phyloP scores from a whole-genome alignment of 306 rosid species.

The Phaseolus lunatus region DNA sequence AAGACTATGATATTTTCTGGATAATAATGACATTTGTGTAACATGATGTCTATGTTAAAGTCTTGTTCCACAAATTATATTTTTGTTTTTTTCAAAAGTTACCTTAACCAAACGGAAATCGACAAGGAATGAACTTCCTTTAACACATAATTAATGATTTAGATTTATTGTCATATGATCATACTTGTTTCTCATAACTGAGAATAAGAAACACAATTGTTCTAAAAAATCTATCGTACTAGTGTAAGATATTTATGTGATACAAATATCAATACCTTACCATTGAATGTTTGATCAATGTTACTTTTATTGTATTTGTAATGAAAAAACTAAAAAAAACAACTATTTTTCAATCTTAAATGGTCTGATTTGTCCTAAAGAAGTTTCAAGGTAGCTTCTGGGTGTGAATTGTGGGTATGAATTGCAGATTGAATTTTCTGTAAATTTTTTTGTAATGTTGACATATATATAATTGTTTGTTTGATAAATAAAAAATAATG shows the following conservation, averaged over 20 bases:
- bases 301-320: too few relatives aligned
- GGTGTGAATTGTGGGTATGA: too few relatives aligned
- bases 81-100: too few relatives aligned
- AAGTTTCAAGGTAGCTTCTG: conserved; percentile 13
- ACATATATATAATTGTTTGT: neutral
- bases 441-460: neutral
- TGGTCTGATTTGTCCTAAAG: neutral
- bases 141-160: too few relatives aligned
- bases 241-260: neutral
- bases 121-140: too few relatives aligned
- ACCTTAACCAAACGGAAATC: too few relatives aligned
- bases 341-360: neutral
- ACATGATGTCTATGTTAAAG: too few relatives aligned
- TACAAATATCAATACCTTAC: neutral
- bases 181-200: conserved; percentile 3
- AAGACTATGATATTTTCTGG: too few relatives aligned
- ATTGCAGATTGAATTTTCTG: neutral
- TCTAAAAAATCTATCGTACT: neutral
- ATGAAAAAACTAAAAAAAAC: too few relatives aligned
- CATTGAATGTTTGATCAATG: neutral
- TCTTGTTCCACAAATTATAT: too few relatives aligned
- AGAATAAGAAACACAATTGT: neutral
- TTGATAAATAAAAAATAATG: neutral
- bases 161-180: too few relatives aligned
- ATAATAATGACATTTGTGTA: too few relatives aligned